phyloP scores from a whole-genome alignment of 805 yeast genomes.

The Ogataea nitratoaversa region DNA sequence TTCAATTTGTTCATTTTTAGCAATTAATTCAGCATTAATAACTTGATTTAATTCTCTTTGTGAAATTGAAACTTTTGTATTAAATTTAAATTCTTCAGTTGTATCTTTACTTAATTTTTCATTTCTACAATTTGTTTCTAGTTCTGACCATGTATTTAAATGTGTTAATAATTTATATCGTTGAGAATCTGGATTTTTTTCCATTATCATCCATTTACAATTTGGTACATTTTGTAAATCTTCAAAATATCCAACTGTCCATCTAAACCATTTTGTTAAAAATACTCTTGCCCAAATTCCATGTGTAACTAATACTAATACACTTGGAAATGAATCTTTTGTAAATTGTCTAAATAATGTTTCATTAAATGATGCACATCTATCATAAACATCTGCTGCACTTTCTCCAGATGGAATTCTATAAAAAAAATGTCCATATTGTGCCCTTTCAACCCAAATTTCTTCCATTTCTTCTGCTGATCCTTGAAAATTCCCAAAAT shows the following conservation, averaged over 20 bases:
- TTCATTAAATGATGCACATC: constrained; percentile 88
- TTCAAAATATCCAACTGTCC: constrained; percentile 90
- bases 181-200: constrained; percentile 43
- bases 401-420: constrained; percentile 92
- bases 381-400: constrained; percentile 92
- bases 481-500: constrained; percentile 89
- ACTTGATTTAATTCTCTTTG: constrained; percentile 25
- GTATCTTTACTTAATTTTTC: constrained; percentile 23
- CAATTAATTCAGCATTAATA: constrained; percentile 42
- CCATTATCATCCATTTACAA: constrained; percentile 80
- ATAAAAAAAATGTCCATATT: constrained; percentile 85
- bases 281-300: constrained; percentile 95
- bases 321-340: constrained; percentile 65
- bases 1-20: constrained; percentile 36
- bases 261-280: constrained; percentile 89
- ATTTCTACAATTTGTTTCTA: constrained; percentile 28
- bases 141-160: constrained; percentile 69
- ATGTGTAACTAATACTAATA: constrained; percentile 82
- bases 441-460: constrained; percentile 80
- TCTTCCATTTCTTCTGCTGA: constrained; percentile 70
- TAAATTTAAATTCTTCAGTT: constrained; percentile 23
- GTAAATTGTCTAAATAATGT: constrained; percentile 78
- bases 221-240: constrained; percentile 78
- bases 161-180: constrained; percentile 57
- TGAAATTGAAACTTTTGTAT: constrained; percentile 17